Conservation (phyloP, 2,329 filamentous ascomycete genomes). For the Mycosphaerella sp. region DNA sequence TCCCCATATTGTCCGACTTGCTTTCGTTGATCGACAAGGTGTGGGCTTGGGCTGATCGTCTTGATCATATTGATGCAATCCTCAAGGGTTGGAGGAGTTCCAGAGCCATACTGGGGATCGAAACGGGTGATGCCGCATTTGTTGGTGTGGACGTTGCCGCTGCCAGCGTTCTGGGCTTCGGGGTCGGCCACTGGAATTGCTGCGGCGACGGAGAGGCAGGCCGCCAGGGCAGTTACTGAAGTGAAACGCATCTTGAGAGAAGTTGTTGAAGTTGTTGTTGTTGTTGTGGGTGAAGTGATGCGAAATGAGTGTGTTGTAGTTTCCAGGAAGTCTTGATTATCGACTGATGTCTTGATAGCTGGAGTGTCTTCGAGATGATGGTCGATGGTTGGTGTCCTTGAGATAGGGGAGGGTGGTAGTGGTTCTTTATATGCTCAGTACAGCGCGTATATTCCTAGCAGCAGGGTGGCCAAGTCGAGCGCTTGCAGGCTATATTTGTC, state of each 20-base stretch:
- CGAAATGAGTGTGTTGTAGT: not conserved
- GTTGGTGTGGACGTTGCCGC: not conserved
- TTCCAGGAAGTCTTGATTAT: no score
- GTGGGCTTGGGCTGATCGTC: no score
- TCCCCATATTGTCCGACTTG: not conserved
- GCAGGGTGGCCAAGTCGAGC: no score
- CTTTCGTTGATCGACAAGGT: not conserved
- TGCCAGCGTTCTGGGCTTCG: not conserved
- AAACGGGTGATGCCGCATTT: constrained; percentile 2
- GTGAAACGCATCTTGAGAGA: constrained; percentile 2
- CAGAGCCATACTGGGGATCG: not conserved
- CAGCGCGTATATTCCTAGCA: no score
- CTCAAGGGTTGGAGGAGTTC: not conserved
- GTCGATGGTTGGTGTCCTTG: no score
- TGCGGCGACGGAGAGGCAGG: not conserved
- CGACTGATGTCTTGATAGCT: not conserved
- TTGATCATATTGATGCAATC: not conserved
- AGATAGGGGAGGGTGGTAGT: no score
- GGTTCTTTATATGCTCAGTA: no score
- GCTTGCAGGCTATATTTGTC: no score
- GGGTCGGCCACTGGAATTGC: not conserved
- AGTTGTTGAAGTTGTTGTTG: not conserved
- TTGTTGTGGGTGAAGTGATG: not conserved
- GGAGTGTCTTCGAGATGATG: not conserved
- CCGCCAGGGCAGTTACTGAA: not conserved